Evolutionary conservation across 495 filamentous ascomycete species (phyloP), one percentile per base, ranked within the genome.

Genomic region (Schizothecium vesticola): DNA sequence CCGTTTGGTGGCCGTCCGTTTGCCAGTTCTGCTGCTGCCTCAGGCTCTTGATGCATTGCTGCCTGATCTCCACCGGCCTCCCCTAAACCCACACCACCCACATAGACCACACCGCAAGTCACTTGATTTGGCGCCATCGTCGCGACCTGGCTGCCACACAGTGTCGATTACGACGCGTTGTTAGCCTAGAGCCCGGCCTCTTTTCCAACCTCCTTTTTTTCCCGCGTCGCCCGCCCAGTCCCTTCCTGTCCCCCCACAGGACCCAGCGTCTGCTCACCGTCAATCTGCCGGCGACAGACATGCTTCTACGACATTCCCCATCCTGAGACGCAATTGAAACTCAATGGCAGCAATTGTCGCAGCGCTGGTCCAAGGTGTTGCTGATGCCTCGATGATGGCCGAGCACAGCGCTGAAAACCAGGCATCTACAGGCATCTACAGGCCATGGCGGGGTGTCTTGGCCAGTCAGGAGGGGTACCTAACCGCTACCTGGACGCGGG

Each of bases 81-180:
- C n/a, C 21, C 16, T 22, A 63, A 12, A 22, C 2, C 55, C 19
- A 24, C n/a, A 19, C 55, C 26, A 36, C 28, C 19, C 23, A 16
- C 62, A 51, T 51, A 19, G 43, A 51, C 43, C 43, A 56, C 67
- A 62, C 58, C 22, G 36, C 51, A 58, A 61, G 68, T 74, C 75
- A 75, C 66, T 68, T 77, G 75, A 76, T 72, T 63, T 74, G 70
- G 75, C 74, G 75, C 66, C 67, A 75, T 56, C 70, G 67, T 73
- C 75, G 75, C 75, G 75, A 64, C 16, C 58, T 64, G 63, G 51
- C 59, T 60, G 67, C 51, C 65, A 69, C 67, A 72, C 71, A 69
- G 69, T 67, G 71, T 25, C 61, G 66, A 71, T 66, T 73, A 56
- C 64, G 73, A 75, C 75, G 73, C 75, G 73, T 66, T 66, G 69